phyloP scores from a whole-genome alignment of 495 filamentous ascomycete species.

The Penicillium roqueforti region DNA sequence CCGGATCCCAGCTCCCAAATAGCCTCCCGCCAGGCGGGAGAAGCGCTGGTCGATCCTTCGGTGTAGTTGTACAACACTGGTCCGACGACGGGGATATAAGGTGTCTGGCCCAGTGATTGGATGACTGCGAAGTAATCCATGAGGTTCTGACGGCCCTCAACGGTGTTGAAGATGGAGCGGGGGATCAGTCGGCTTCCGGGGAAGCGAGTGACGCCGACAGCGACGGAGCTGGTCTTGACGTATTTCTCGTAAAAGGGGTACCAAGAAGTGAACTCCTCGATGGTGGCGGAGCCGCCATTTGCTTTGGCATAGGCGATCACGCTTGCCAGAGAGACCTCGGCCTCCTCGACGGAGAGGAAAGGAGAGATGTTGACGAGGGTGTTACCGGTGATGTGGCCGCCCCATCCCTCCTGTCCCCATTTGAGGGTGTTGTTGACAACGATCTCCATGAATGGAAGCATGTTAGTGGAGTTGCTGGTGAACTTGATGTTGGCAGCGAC shows the following conservation, averaged over 20 bases:
- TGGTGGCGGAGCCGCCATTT: constrained; percentile 26
- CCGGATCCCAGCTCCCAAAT: constrained; percentile 38
- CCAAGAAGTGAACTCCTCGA: constrained; percentile 30
- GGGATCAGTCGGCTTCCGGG: constrained; percentile 38
- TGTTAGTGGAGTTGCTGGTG: background rate
- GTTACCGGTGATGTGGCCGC: constrained; percentile 38
- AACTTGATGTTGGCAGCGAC: background rate
- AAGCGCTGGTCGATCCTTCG: constrained; percentile 33
- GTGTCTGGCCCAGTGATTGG: background rate
- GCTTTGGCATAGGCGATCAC: constrained; percentile 23
- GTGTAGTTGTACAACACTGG: constrained; percentile 21
- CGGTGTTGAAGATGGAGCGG: constrained; percentile 22
- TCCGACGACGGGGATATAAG: background rate
- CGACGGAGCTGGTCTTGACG: constrained; percentile 26
- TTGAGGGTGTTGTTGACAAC: constrained; percentile 36
- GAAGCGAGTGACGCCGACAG: constrained; percentile 29
- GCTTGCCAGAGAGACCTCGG: background rate
- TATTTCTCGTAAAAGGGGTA: constrained; percentile 36
- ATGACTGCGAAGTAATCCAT: background rate
- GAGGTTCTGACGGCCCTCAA: constrained; percentile 26
- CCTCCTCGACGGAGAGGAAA: constrained; percentile 19
- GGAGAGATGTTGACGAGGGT: constrained; percentile 40
- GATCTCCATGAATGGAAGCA: constrained; percentile 32
- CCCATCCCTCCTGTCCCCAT: constrained; percentile 47
- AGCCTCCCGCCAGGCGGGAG: constrained; percentile 43